Percentiles rank a stretch among this genome's conserved stretches.
Evolutionary conservation across 169 alveolate genomes (phyloP).

Genomic region (Neospora caninum): DNA sequence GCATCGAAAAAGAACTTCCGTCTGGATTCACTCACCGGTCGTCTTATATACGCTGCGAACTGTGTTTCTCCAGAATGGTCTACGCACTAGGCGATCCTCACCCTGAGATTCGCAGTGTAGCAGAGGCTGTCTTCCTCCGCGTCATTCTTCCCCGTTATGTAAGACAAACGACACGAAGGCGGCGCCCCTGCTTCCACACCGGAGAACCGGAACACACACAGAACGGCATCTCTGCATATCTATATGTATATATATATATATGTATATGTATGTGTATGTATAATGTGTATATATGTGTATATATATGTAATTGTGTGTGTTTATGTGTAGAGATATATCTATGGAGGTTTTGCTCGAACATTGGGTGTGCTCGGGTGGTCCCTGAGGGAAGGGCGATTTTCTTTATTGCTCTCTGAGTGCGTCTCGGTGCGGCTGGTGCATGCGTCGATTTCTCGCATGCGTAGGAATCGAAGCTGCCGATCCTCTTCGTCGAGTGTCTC

Average conservation of each 20-base stretch:
- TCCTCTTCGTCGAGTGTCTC: slow-evolving; percentile 17
- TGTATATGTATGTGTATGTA: neutral
- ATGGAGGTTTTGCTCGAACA: too few species aligned
- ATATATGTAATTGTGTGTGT: too few species aligned
- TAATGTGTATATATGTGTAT: neutral
- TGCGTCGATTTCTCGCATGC: too few species aligned
- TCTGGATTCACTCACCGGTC: too few species aligned
- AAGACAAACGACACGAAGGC: neutral
- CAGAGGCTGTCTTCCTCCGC: slow-evolving; percentile 43
- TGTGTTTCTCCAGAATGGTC: slow-evolving; percentile 28
- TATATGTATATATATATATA: too few species aligned
- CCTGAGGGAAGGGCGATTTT: too few species aligned
- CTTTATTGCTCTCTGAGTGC: too few species aligned
- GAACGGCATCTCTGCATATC: neutral
- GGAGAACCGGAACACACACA: neutral
- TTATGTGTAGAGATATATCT: too few species aligned
- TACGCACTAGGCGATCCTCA: slow-evolving; percentile 38
- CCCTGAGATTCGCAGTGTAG: slow-evolving; percentile 16
- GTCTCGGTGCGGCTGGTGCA: too few species aligned
- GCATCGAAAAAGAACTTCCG: too few species aligned
- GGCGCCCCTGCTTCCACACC: neutral
- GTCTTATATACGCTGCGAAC: too few species aligned
- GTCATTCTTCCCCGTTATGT: slow-evolving; percentile 47
- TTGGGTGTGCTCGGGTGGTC: too few species aligned
- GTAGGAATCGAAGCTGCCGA: slow-evolving; percentile 34